Evolutionary conservation across 176 grass and related monocot genomes (phyloP), one percentile per base, ranked within the genome.

Genomic region (Oryza glaberrima): DNA sequence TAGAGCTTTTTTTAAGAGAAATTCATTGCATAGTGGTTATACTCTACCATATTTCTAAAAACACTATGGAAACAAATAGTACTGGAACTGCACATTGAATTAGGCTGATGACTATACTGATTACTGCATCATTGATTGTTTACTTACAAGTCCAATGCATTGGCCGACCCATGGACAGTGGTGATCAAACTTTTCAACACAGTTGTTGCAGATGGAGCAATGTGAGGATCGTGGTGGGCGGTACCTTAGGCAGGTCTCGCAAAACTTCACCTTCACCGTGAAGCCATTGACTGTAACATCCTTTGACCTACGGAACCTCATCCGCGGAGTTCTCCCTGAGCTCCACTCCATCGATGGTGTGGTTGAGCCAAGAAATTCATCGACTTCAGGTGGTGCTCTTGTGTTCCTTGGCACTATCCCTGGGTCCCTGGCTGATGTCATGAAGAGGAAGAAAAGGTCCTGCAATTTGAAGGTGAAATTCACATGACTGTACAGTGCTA

Each of bases 131-230:
- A 23, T 25, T 6, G 20, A 41, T 20, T 35, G 5, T 3, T 69
- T 79, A 79, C 89, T 94, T 86, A 91, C 89, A 2, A 89, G 72
- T 65, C 89, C 92, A 75, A 91, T 94, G 86, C 92, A 94, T 83
- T 94, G 92, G 68, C 90, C 93, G 11, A 92, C 82, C 93, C 93
- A 94, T 34, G 93, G 93, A 82, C 93, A 92, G 69, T 94, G 93
- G 85, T 94, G 93, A 38, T 91, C 92, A 73, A 94, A 94, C 86
- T 89, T 94, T 38, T 91, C 86, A 32, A 94, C 76, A 9, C 92
- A 94, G 71, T 94, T 94, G 77, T 94, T 87, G 86, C 92, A 94
- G 80, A 86, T 84, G 35, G 92, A 86, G 86, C 92, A 94, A 35
- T 94, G 92, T 14, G 92, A 94, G 20, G 89, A 79, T 38, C 92